These are phyloP conservation scores for Somion occarium DNA, from an alignment of 1,284 basidiomycete genomes.

Conservation along the genomic window DNA sequence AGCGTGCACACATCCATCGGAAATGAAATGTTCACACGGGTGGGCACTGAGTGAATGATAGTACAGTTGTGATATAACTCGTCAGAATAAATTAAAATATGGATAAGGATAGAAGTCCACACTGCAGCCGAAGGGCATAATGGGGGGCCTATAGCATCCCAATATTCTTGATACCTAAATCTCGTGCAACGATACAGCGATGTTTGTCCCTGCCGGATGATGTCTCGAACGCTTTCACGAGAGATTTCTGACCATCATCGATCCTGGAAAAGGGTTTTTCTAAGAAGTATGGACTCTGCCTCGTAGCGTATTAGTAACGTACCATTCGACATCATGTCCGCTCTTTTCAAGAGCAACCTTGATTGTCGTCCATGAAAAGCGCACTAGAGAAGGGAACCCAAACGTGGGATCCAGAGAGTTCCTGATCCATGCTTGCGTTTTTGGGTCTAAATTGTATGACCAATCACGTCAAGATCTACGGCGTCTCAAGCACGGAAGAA, in stretches of 20 bases:
- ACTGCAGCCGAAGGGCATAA: too few relatives aligned
- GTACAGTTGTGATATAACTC: too few relatives aligned
- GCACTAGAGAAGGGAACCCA: conserved; percentile 86
- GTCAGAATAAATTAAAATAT: too few relatives aligned
- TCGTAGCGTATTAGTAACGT: conserved; percentile 22
- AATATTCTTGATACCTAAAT: conserved; percentile 69
- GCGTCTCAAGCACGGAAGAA: conserved; percentile 6
- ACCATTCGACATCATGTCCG: conserved; percentile 80
- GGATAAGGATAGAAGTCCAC: too few relatives aligned
- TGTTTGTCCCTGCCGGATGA: conserved; percentile 67
- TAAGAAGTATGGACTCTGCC: too few relatives aligned
- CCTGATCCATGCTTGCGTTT: conserved; percentile 85
- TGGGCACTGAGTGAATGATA: too few relatives aligned
- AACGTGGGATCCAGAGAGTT: conserved; percentile 83
- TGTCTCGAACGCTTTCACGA: conserved; percentile 69
- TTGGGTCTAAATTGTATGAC: conserved; percentile 66
- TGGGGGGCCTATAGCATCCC: conserved; percentile 36
- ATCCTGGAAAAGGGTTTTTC: too few relatives aligned
- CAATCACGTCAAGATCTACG: not conserved
- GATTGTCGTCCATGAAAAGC: conserved; percentile 96
- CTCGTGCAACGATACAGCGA: conserved; percentile 61
- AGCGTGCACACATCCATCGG: too few relatives aligned
- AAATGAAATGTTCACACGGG: too few relatives aligned
- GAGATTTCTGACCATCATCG: conserved; percentile 75
- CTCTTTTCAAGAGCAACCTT: conserved; percentile 84